Base-by-base conservation (phyloP, 805 yeast genomes). In the Tetrapisispora fleetii region DNA sequence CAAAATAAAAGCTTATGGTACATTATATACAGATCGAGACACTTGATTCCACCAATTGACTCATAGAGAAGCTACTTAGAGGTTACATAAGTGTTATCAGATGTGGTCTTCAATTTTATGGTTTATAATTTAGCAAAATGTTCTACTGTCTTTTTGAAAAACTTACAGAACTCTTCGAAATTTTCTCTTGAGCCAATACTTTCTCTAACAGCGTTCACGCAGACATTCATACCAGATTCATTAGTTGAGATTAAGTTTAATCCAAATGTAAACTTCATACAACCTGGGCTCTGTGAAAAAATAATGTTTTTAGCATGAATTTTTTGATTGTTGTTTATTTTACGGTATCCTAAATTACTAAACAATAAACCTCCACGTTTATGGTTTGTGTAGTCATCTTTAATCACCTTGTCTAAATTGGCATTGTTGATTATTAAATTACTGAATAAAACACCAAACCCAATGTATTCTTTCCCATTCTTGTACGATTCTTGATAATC, bases 291-390 rank as follows among this genome's bases (percentile, higher is more conserved):
- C 45, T 60, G 65, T 27, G 57, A 47, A 42, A 60, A 60, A 2
- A 55, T 17, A 10, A 59, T 37, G 47, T 60, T 59, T 17, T 38
- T 46, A 13, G 57, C 36, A 22, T 47, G 44, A 13, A 39, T 33
- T 18, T 24, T 30, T 21, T 45, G 41, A 22, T 5, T 40, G 9
- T 38, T 37, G 21, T 45, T 42, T 19, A 49, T 50, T 2, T 46
- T 40, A 42, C 52, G 49, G 28, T 46, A 50, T 13, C 65, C 65
- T n/a, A 54, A 48, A 43, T 60, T 60, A 51, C 65, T 60, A 19
- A 58, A 50, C 22, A 60, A 45, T 6, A 56, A 47, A n/a, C 63
- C 63, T 42, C 56, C 56, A 37, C 63, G 52, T 22, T 47, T 47
- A 24, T 50, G 43, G 11, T 52, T 47, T n/a, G 55, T 27, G 43